These are phyloP conservation scores for Paraconiothyrium sp. DNA, from an alignment of 2,329 filamentous ascomycete genomes.

Conservation along the genomic window DNA sequence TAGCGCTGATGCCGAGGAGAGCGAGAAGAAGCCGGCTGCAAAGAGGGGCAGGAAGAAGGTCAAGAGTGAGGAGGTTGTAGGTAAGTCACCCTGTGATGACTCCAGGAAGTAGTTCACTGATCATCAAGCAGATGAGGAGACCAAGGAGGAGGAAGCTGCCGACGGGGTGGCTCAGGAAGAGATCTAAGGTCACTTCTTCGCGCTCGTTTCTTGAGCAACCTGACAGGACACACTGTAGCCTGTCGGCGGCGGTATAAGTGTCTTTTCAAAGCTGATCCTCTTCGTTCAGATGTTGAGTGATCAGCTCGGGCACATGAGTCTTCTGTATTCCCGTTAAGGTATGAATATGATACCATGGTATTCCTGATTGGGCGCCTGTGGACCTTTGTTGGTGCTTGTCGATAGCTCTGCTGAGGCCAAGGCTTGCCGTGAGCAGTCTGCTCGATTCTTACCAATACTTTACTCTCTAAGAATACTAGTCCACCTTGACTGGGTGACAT, in stretches of 20 bases:
- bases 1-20: background rate
- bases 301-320: background rate
- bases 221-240: too few relatives aligned
- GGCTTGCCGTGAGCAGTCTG: background rate
- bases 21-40: conserved; percentile 23
- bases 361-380: background rate
- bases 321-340: background rate
- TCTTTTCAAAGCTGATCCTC: background rate
- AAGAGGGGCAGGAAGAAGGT: conserved; percentile 30
- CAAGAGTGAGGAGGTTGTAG: conserved; percentile 29
- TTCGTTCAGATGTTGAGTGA: background rate
- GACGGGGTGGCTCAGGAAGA: background rate
- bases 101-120: background rate
- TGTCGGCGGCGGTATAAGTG: too few relatives aligned
- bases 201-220: background rate
- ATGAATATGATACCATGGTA: conserved; percentile 1
- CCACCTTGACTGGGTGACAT: background rate
- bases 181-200: background rate
- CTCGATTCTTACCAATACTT: background rate
- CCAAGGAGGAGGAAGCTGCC: background rate
- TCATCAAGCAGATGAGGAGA: background rate
- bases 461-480: background rate
- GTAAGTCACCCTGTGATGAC: background rate
- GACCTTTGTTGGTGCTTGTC: background rate
- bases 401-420: background rate